Evolutionary conservation across 2,329 filamentous ascomycete species (phyloP).

Genomic region (Rutstroemia sp.): DNA sequence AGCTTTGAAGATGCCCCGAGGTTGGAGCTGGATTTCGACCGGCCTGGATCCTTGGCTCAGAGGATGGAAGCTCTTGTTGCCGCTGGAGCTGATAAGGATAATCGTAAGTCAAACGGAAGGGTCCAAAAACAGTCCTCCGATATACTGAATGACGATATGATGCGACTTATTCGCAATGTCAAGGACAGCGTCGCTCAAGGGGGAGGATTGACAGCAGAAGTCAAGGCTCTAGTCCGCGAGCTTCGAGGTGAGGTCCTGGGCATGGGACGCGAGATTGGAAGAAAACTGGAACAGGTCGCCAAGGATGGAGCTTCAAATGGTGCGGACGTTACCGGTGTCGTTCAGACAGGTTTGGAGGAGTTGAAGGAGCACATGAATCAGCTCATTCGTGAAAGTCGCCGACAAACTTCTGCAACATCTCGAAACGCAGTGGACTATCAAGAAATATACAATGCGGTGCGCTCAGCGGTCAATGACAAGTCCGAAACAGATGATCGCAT

Average conservation of each 20-base stretch:
- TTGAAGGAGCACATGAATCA: slow-evolving; percentile 79
- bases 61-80: slow-evolving; percentile 27
- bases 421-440: slow-evolving; percentile 65
- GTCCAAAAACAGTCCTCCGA: slow-evolving; percentile 31
- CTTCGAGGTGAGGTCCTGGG: slow-evolving; percentile 86
- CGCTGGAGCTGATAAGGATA: slow-evolving; percentile 22
- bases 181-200: slow-evolving; percentile 87
- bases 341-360: slow-evolving; percentile 73
- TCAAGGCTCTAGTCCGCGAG: slow-evolving; percentile 84
- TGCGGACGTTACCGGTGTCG: slow-evolving; percentile 60
- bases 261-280: slow-evolving; percentile 86
- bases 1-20: slow-evolving; percentile 29
- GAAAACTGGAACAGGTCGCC: slow-evolving; percentile 69
- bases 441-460: slow-evolving; percentile 79
- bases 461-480: slow-evolving; percentile 57
- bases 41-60: slow-evolving; percentile 27
- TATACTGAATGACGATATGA: slow-evolving; percentile 66
- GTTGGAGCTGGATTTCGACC: slow-evolving; percentile 33
- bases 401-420: slow-evolving; percentile 60
- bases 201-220: slow-evolving; percentile 82
- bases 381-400: slow-evolving; percentile 67
- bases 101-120: slow-evolving; percentile 5
- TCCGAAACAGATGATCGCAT: slow-evolving; percentile 46
- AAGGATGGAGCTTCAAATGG: slow-evolving; percentile 40
- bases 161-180: slow-evolving; percentile 76